Evolutionary conservation across 2,329 filamentous ascomycete species (phyloP), one percentile per base, ranked within the genome.

Genomic region (Alternaria angustiovoidea): DNA sequence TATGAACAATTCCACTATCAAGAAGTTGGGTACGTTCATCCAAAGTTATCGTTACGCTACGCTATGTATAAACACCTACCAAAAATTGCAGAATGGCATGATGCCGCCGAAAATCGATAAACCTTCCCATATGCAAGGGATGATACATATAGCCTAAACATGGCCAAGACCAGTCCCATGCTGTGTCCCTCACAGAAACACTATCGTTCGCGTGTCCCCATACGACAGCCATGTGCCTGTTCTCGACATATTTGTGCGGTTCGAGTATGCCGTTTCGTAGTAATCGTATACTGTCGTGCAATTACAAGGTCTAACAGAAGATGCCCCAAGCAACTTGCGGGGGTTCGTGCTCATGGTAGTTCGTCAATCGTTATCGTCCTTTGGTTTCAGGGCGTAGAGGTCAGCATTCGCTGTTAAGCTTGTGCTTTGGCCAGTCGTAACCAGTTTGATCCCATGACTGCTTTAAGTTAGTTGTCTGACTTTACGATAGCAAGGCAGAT

Each of bases 371-470:
- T 42, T 26, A 36, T 22, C 22, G 30, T 32, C n/a, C 22, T 44
- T 11, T 51, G 20, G 26, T 38, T 16, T 32, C 11, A 41, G 26
- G 18, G 24, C 20, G 18, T 20, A n/a, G 12, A 11, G 22, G 16
- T 64, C 28, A 65, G n/a, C 81, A 83, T 6, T 78, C 68, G 65
- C 77, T 75, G 71, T 82, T 81, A 51, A 82, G 73, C 28, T 76
- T 77, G 59, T 83, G 81, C 66, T 78, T 79, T 9, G 81, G 81
- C 80, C 79, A 81, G 9, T 32, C 41, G 41, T 77, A 67, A 5
- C 75, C 75, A 2, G 75, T 74, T 39, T 78, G 48, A 49, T 75
- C 68, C 75, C 75, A 78, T 46, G 65, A 51, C 74, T 77, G 54
- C 20, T 47, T 20, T n/a, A 5, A 1, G 34, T 68, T 61, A 68